Evolutionary conservation across 2,329 filamentous ascomycete species (phyloP).

Genomic region (Alternaria sp.): DNA sequence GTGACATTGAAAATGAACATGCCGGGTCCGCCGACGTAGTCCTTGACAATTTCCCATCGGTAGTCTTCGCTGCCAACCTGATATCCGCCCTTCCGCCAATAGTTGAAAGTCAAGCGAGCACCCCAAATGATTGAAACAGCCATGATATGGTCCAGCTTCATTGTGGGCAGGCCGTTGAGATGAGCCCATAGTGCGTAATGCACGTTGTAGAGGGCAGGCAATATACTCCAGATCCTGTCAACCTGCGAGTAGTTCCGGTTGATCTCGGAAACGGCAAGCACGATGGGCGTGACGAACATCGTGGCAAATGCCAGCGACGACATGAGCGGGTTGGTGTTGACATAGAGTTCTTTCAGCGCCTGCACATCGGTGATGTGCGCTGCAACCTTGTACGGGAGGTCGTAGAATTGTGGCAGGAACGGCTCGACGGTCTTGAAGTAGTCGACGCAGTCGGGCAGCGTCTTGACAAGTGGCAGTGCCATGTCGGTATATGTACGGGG

Average conservation of each 20-base stretch:
- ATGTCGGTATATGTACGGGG: constrained; percentile 31
- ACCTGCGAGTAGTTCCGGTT: constrained; percentile 98
- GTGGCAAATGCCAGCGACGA: constrained; percentile 74
- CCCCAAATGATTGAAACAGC: constrained; percentile 79
- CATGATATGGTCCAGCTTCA: constrained; percentile 74
- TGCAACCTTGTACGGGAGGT: constrained; percentile 54
- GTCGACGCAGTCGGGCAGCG: constrained; percentile 76
- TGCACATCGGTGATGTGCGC: constrained; percentile 66
- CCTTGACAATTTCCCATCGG: constrained; percentile 81
- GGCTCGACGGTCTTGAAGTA: constrained; percentile 77
- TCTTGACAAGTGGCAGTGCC: constrained; percentile 72
- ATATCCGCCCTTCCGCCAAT: constrained; percentile 95
- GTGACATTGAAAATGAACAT: constrained; percentile 86
- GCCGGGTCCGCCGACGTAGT: constrained; percentile 64
- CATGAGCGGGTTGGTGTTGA: constrained; percentile 84
- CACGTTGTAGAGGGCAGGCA: constrained; percentile 84
- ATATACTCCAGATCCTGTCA: constrained; percentile 87
- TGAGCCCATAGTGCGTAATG: constrained; percentile 87
- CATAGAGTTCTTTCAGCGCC: constrained; percentile 73
- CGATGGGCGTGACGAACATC: constrained; percentile 71
- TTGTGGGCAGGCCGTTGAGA: constrained; percentile 71
- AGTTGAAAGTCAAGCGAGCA: constrained; percentile 93
- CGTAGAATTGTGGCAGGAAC: constrained; percentile 70
- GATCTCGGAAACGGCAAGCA: constrained; percentile 79
- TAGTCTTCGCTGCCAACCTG: constrained; percentile 90